Evolutionary conservation across 805 yeast genomes (phyloP), one percentile per base, ranked within the genome.

Genomic region (Lachancea dasiensis): DNA sequence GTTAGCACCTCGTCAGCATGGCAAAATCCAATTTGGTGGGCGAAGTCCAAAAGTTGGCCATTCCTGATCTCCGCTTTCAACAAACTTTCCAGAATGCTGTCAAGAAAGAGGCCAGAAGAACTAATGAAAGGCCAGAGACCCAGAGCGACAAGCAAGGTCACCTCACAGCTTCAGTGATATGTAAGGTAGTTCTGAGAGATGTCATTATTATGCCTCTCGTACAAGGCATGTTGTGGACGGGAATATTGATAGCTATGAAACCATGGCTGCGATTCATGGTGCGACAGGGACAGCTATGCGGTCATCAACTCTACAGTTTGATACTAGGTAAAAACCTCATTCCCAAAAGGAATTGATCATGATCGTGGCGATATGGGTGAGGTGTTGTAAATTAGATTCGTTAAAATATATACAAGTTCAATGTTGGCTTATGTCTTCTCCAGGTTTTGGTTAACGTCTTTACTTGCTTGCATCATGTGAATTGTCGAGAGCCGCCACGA

Each of bases 401-500:
- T 28, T 27, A 35, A 17, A 17, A 30, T 39, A 33, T 39, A 29
- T 39, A 39, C 42, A 39, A 27, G 36, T 27, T 20, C 37, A 18
- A n/a, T 19, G 20, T 17, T 26, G 20, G 24, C 20, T 20, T 34
- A 28, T n/a, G n/a, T n/a, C n/a, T n/a, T n/a, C n/a, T n/a, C n/a
- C n/a, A n/a, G n/a, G n/a, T 28, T 29, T 20, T 22, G 11, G 11
- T 11, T 14, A 13, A 16, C 20, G 28, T 11, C 10, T 8, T 10
- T 17, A 39, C 36, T 41, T 38, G 29, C 27, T 16, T 16, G 11
- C 34, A 17, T 54, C 59, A 76, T 28, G 79, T 76, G 75, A 82
- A 87, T 43, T 79, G 82, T 66, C 95, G 80, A 26, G 95, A 81
- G 29, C 86, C 90, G 50, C 95, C 96, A 56, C 95, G 80, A 34